Evolutionary conservation across 2,329 filamentous ascomycete species (phyloP), one percentile per base, ranked within the genome.

Genomic region (Aureobasidium sp.): DNA sequence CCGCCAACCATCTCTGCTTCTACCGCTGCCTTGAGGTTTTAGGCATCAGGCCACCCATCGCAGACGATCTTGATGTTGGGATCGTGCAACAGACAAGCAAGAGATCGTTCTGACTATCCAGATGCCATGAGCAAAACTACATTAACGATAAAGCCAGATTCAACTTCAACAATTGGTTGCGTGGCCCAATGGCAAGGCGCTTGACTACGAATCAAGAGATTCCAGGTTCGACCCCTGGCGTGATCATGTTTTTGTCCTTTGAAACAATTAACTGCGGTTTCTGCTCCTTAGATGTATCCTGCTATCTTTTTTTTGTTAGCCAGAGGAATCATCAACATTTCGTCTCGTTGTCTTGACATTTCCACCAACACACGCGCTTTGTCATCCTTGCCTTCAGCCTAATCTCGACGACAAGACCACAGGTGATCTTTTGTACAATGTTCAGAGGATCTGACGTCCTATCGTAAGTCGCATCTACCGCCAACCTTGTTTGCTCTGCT

Each of bases 181-280:
- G 69, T 81, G 78, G 78, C 78, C 78, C 78, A 81, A 81, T 81
- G 79, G 78, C 77, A 81, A 81, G 79, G 79, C 78, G 78, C 76
- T 79, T 81, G 79, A 80, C 79, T 81, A 80, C 78, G 78, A 79
- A 63, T 63, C 62, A 63, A 63, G 62, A 63, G 62, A 63, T 63
- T 63, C 51, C 59, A 63, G 62, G 62, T 63, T 63, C 62, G 62
- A 63, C 53, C 62, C 62, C 62, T 63, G 62, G 59, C 59, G 53
- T 50, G 62, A 41, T 63, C 62, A 63, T 61, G 48, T 58, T 29
- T 27, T 29, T 37, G 34, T 14, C 34, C 3, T 37, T 37, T 14
- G 34, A 11, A 14, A 2, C 6, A 3, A 37, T 14, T 11, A 37
- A 14, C 34, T 34, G 32, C 21, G 6, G 14, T 5, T 6, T 37